Base-by-base conservation (phyloP, 2,329 filamentous ascomycete genomes). In the Fusarium anguioides region DNA sequence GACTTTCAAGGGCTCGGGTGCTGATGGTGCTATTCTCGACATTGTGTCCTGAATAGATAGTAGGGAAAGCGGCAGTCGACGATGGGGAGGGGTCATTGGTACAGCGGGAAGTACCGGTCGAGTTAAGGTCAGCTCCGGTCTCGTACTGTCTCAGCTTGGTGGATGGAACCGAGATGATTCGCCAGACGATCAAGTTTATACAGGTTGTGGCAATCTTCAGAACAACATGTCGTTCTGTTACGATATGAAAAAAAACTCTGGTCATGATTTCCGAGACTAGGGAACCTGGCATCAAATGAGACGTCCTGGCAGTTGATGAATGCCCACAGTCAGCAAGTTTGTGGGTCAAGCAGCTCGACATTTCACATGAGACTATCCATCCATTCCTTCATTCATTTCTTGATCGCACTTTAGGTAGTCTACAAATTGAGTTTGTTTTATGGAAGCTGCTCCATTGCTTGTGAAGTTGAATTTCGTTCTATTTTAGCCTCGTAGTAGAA, bases 391-490 rank as follows among this genome's bases (percentile, higher is more conserved):
- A 50, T 49, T 67, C 66, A 41, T 72, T 64, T 60, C 57, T 64
- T 65, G 56, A 53, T 68, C 55, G 48, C 65, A 54, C 55, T 45
- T 69, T 68, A 69, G 64, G 66, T 73, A 73, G 71, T 71, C 60
- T 65, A 57, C 52, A 73, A 68, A 73, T 67, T 58, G 47, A 67
- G 56, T 70, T 45, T 71, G 60, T 69, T 67, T 61, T 63, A 58
- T 47, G 44, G 47, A 24, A 56, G 33, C 23, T 11, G 5, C 4
- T 12, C 6, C 24, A 20, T 7, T 11, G 23, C 8, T 8, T 14
- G 15, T 33, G 5, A 31, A 31, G 31, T 17, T 33, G 31, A 33
- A 33, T 17, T n/a, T 5, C 15, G 15, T 17, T 14, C 15, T 31
- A 14, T 4, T 6, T 12, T 29, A 21, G 23, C 24, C 11, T 9